Percentiles rank a stretch among this genome's conserved stretches.
Conservation (phyloP, 345 rosid species). For the Ceriops tagal region DNA sequence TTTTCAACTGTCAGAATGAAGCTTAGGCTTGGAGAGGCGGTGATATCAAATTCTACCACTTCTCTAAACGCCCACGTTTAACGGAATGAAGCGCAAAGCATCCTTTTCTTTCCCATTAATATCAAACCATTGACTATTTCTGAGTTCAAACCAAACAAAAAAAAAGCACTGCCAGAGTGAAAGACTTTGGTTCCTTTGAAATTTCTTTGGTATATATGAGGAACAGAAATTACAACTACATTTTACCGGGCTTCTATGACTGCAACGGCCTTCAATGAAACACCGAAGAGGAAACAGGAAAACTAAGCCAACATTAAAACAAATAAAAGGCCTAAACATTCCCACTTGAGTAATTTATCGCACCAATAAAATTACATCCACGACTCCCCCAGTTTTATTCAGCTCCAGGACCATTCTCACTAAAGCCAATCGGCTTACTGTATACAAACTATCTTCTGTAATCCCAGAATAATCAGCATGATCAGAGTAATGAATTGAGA, state of each 20-base stretch:
- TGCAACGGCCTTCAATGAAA: constrained; percentile 39
- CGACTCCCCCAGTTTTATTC: constrained; percentile 41
- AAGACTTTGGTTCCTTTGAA: constrained; percentile 12
- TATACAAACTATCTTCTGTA: constrained; percentile 20
- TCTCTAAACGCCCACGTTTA: too few species aligned
- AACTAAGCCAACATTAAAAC: constrained; percentile 26
- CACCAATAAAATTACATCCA: constrained; percentile 43
- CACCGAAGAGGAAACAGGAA: constrained; percentile 24
- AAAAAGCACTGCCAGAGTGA: too few species aligned
- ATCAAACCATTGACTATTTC: too few species aligned
- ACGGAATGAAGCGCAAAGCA: too few species aligned
- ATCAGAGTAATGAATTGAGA: constrained; percentile 15
- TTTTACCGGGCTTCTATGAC: constrained; percentile 38
- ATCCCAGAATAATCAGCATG: constrained; percentile 25
- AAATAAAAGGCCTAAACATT: constrained; percentile 32
- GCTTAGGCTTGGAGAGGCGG: too few species aligned
- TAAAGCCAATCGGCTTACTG: constrained; percentile 32
- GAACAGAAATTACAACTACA: constrained; percentile 39
- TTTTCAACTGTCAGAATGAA: too few species aligned
- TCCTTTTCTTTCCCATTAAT: too few species aligned
- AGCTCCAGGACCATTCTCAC: constrained; percentile 29
- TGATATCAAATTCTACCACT: too few species aligned
- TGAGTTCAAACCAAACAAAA: too few species aligned
- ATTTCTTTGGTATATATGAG: constrained; percentile 39
- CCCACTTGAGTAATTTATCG: constrained; percentile 40